Evolutionary conservation across 2,329 filamentous ascomycete genomes (phyloP).

Genomic region (Diaporthe helianthi): DNA sequence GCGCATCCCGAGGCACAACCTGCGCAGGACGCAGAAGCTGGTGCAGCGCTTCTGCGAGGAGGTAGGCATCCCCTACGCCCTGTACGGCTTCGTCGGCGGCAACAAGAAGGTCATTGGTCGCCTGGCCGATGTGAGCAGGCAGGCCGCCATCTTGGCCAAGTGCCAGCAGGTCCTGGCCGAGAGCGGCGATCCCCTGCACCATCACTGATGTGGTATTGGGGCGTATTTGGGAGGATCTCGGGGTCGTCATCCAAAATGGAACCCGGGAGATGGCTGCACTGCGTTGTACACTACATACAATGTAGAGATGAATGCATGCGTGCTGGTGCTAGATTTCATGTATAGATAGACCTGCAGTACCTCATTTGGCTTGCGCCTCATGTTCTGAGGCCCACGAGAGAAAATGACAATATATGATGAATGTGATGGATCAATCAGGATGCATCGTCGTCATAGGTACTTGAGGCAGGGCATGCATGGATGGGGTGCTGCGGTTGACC

Average conservation of each 20-base stretch:
- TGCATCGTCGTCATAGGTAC: background rate
- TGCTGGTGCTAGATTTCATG: background rate
- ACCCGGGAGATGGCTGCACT: background rate
- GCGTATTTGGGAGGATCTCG: background rate
- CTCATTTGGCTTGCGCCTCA: background rate
- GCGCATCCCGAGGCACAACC: constrained; percentile 83
- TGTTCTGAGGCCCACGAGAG: background rate
- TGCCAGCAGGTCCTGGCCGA: constrained; percentile 65
- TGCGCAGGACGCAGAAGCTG: constrained; percentile 75
- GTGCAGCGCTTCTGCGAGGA: constrained; percentile 84
- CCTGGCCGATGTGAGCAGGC: constrained; percentile 79
- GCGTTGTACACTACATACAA: background rate
- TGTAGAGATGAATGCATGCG: background rate
- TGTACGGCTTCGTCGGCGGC: constrained; percentile 84
- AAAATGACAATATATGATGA: background rate
- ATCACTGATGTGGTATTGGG: constrained; percentile 25
- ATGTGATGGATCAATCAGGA: background rate
- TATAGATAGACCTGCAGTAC: too few species aligned
- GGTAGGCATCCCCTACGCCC: constrained; percentile 81
- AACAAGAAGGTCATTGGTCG: constrained; percentile 81
- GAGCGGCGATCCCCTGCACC: constrained; percentile 40
- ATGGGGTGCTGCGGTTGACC: background rate
- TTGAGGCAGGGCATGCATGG: background rate
- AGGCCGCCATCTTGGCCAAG: constrained; percentile 78
- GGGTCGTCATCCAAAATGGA: background rate